These are phyloP conservation scores for Yamadazyma takamatsuzukensis DNA, from an alignment of 805 yeast species.

Conservation along the genomic window DNA sequence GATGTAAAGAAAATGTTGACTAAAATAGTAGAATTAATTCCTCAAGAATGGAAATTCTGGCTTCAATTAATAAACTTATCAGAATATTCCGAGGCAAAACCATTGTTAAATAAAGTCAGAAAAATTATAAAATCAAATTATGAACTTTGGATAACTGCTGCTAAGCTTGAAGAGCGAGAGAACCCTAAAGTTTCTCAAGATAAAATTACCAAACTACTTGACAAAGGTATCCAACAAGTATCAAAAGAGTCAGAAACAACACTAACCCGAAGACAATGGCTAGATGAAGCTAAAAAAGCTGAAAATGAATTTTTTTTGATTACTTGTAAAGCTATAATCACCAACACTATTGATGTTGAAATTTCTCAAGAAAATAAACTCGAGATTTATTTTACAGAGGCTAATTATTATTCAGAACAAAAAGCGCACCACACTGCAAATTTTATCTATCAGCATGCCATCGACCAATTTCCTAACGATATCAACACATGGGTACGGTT, in stretches of 20 bases:
- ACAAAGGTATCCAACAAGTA: constrained; percentile 45
- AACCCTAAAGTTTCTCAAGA: constrained; percentile 37
- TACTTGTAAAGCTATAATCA: constrained; percentile 54
- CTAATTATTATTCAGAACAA: constrained; percentile 14
- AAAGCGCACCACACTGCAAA: constrained; percentile 36
- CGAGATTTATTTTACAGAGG: constrained; percentile 7
- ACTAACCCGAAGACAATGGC: constrained; percentile 46
- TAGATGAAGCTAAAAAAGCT: constrained; percentile 50
- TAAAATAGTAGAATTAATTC: constrained; percentile 69
- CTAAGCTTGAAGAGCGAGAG: constrained; percentile 61
- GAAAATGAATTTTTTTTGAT: constrained; percentile 43
- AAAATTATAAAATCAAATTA: constrained; percentile 45
- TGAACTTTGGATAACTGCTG: constrained; percentile 67
- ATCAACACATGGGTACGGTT: constrained; percentile 48
- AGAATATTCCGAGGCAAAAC: constrained; percentile 46
- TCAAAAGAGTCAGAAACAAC: constrained; percentile 13
- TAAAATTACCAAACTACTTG: constrained; percentile 46
- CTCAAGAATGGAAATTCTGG: constrained; percentile 67
- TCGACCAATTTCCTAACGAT: constrained; percentile 45
- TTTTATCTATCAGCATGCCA: constrained; percentile 44
- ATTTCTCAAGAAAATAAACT: constrained; percentile 3
- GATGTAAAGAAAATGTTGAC: constrained; percentile 51
- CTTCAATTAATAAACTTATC: constrained; percentile 48
- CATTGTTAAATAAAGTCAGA: constrained; percentile 58
- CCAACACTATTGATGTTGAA: constrained; percentile 31